Evolutionary conservation across 129 eudicot species (phyloP), one percentile per base, ranked within the genome.

Genomic region (Flaveria ramosissima): DNA sequence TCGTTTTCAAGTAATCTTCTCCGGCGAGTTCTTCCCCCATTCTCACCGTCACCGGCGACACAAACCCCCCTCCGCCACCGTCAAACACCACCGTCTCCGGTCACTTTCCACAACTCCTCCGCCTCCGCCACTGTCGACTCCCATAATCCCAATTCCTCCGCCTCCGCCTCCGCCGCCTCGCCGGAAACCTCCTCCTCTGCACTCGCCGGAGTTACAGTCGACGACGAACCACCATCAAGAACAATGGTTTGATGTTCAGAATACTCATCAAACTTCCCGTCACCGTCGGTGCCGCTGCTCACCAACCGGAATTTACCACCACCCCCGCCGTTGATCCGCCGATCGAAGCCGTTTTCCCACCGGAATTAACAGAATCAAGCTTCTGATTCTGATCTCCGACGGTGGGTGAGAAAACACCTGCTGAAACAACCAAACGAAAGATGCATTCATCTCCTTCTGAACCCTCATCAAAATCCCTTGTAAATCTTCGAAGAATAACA

Each of bases 391-490:
- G 67, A 16, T 74, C 72, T 4, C 55, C 80, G n/a, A 50, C 12
- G 10, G 52, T 60, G 32, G 82, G 26, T 86, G 93, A 0, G 99
- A 89, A 72, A 95, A 95, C 0, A 95, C 97, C 71, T 91, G 97
- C 68, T 95, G 97, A 60, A 95, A 95, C 43, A 95, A 73, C 99
- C 99, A 95, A 36, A 95, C 99, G 45, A 95, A 95, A 2, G 99
- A 91, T 1, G 94, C 97, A 70, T 91, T 87, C 96, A 95, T 91
- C 53, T 95, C 99, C n/a, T 75, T 81, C 65, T 89, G 94, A 7
- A 95, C 99, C 47, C 92, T 78, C 7, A 80, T 84, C 15, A 91
- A 81, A 52, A 91, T 86, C 41, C 65, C 96, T 15, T 89, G 92
- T 16, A 95, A 72, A 83, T 95, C 99, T 73, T 91, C 96, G 17